Base-by-base conservation (phyloP, 1,284 basidiomycete genomes). In the Ganoderma multipileum region DNA sequence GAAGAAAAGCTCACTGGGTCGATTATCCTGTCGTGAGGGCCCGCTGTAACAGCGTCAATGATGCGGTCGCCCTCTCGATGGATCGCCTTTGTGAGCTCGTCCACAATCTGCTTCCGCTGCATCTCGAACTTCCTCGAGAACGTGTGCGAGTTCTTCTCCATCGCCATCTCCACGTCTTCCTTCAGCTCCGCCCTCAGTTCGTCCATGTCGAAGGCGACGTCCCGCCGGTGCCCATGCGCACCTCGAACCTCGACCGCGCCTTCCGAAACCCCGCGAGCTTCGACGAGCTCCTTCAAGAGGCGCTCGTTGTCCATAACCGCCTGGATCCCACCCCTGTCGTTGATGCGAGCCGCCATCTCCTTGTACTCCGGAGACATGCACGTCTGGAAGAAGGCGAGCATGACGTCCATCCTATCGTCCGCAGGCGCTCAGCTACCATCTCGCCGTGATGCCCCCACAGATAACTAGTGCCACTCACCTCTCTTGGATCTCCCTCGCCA, bases 1-100 rank as follows among this genome's bases (percentile, higher is more conserved):
- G 52, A 9, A 39, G 28, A 47, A 52, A 38, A 57, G 26, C 58
- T n/a, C 57, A 78, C 79, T 1, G 44, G 67, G 57, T 80, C 74
- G 28, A 67, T 66, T 23, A 80, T 76, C 30, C 73, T 71, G 18
- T 78, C 77, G 47, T 79, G 76, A 0, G 77, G 75, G 0, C 78
- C 76, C n/a, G 68, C 63, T 0, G 66, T 75, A 23, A 79, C 66
- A 4, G 71, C 75, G n/a, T 64, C 62, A 41, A 79, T 76, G 28
- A 79, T 68, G 1, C 77, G 71, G 54, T 79, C 73, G n/a, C 69
- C 73, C 50, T 75, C 76, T 4, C 73, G 69, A 38, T 68, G 64
- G 8, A 77, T 72, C 9, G 74, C 70, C 0, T 63, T 16, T 3
- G 72, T 65, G 36, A 79, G 65, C 50, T 73, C 76, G 7, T 72